Percentiles rank a stretch among this genome's conserved stretches.
phyloP scores from a whole-genome alignment of 805 yeast species.

The Brettanomyces sp. region DNA sequence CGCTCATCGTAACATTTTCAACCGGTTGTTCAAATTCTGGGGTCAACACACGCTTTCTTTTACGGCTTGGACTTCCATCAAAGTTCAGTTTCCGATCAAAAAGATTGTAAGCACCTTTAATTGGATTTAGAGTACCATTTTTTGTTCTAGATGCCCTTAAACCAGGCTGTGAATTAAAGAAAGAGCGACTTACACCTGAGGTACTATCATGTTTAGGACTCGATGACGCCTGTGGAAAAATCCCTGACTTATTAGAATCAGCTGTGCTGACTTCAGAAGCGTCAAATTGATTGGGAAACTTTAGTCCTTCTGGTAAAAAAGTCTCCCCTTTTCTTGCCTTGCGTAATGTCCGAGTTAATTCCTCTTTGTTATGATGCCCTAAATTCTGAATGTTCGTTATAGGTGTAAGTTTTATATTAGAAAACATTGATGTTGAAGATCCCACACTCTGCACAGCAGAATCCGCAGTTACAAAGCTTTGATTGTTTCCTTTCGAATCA shows the following conservation, averaged over 20 bases:
- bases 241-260: conserved; percentile 2
- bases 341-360: conserved; percentile 15
- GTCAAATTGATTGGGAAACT: not conserved
- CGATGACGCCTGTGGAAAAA: conserved; percentile 2
- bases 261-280: conserved; percentile 4
- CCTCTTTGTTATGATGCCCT: conserved; percentile 3
- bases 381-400: conserved; percentile 5
- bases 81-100: conserved; percentile 17
- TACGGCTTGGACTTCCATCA: conserved; percentile 11
- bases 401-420: conserved; percentile 5
- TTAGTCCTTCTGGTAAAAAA: conserved; percentile 16
- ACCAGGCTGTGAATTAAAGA: conserved; percentile 16
- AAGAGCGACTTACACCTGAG: conserved; percentile 12
- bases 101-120: conserved; percentile 22
- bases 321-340: conserved; percentile 20
- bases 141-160: conserved; percentile 11
- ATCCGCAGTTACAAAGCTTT: too few relatives aligned
- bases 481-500: too few relatives aligned
- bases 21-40: not conserved
- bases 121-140: conserved; percentile 17
- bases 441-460: not conserved
- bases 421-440: not conserved
- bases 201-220: conserved; percentile 2
- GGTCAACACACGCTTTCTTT: conserved; percentile 11
- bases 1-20: not conserved